phyloP scores from a whole-genome alignment of 768 basidiomycete species.

The Calvatia gigantea region DNA sequence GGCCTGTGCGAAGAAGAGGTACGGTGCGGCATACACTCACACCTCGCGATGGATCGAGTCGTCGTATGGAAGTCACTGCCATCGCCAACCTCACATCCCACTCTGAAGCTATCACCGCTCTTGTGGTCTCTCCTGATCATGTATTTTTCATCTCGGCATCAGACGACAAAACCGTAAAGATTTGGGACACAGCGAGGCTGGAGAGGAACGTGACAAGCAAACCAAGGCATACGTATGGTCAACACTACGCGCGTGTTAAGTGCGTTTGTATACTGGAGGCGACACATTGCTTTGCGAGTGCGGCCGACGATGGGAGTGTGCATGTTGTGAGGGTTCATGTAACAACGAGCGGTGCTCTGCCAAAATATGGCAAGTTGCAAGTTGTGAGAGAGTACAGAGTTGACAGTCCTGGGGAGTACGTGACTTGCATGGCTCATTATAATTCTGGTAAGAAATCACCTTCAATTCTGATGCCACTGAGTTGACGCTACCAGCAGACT shows the following conservation, averaged over 20 bases:
- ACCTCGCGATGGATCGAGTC: slow-evolving; percentile 55
- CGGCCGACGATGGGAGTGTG: slow-evolving; percentile 79
- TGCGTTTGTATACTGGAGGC: slow-evolving; percentile 81
- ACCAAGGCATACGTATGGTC: slow-evolving; percentile 62
- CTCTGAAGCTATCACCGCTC: slow-evolving; percentile 69
- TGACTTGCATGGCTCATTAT: slow-evolving; percentile 80
- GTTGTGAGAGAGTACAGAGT: slow-evolving; percentile 79
- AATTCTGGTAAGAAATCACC: slow-evolving; percentile 9
- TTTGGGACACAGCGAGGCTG: slow-evolving; percentile 90
- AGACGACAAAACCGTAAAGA: slow-evolving; percentile 90
- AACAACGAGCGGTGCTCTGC: slow-evolving; percentile 60
- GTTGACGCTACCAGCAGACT: slow-evolving; percentile 34
- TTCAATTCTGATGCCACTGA: background rate
- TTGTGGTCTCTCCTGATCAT: slow-evolving; percentile 91
- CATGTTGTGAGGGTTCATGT: slow-evolving; percentile 84
- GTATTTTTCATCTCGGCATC: slow-evolving; percentile 93
- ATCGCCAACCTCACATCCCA: slow-evolving; percentile 86
- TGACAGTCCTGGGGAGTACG: slow-evolving; percentile 72
- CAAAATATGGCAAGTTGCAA: slow-evolving; percentile 81
- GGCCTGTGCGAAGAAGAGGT: slow-evolving; percentile 75
- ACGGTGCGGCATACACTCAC: slow-evolving; percentile 65
- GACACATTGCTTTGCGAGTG: slow-evolving; percentile 85
- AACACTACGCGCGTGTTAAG: slow-evolving; percentile 59
- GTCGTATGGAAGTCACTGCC: slow-evolving; percentile 72
- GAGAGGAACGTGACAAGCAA: slow-evolving; percentile 93